These are phyloP conservation scores for Coleophoma eucalyptorum DNA, from an alignment of 2,329 filamentous ascomycete genomes.

Conservation along the genomic window DNA sequence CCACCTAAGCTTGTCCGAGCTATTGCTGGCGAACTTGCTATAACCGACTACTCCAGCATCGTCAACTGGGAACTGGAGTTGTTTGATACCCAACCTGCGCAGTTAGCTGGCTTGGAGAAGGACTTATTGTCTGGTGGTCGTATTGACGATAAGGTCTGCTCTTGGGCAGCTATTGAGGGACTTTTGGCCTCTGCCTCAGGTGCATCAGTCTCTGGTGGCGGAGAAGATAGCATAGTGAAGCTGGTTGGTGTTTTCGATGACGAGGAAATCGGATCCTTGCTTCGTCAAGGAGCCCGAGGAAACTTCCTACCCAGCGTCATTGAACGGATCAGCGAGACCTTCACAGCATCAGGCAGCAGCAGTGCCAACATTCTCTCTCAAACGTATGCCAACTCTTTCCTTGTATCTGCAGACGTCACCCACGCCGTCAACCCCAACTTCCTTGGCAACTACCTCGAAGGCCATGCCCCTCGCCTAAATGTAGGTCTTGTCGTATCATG, in stretches of 20 bases:
- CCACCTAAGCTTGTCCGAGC: slow-evolving; percentile 80
- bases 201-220: slow-evolving; percentile 40
- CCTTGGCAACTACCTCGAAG: slow-evolving; percentile 73
- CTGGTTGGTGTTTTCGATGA: slow-evolving; percentile 94
- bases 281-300: slow-evolving; percentile 83
- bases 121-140: slow-evolving; percentile 94
- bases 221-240: slow-evolving; percentile 70
- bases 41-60: slow-evolving; percentile 70
- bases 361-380: slow-evolving; percentile 66
- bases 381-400: slow-evolving; percentile 88
- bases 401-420: slow-evolving; percentile 88
- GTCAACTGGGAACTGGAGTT: slow-evolving; percentile 97
- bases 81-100: slow-evolving; percentile 84
- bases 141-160: slow-evolving; percentile 97
- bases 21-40: slow-evolving; percentile 73
- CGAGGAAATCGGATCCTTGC: slow-evolving; percentile 89
- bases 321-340: slow-evolving; percentile 74
- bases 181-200: slow-evolving; percentile 63
- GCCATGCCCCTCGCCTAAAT: slow-evolving; percentile 85
- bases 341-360: slow-evolving; percentile 41
- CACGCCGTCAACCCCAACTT: slow-evolving; percentile 97
- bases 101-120: slow-evolving; percentile 78
- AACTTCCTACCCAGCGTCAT: slow-evolving; percentile 84
- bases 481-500: slow-evolving; percentile 76
- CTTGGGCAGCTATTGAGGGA: slow-evolving; percentile 83